Evolutionary conservation across 2,329 filamentous ascomycete genomes (phyloP).

Genomic region (Lomentospora prolificans): DNA sequence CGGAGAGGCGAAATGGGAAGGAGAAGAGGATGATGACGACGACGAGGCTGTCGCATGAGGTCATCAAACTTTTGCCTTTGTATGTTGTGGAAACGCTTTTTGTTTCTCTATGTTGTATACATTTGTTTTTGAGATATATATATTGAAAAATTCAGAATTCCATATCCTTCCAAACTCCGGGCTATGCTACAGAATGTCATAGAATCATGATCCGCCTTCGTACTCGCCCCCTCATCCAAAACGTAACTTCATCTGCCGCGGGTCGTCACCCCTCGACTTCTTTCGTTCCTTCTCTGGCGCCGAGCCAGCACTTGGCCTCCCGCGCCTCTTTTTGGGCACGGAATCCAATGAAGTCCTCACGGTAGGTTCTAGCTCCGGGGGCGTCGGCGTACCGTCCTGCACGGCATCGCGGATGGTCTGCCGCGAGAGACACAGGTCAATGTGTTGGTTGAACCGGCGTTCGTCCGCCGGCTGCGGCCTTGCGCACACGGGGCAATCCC

Average conservation of each 20-base stretch:
- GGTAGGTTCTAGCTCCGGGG: conserved; percentile 20
- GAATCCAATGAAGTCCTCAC: not conserved
- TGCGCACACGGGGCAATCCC: conserved; percentile 85
- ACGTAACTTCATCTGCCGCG: conserved; percentile 41
- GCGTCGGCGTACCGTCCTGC: conserved; percentile 34
- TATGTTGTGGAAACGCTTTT: not conserved
- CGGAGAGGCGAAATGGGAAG: conserved; percentile 18
- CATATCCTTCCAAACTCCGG: not conserved
- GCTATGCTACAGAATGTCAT: not conserved
- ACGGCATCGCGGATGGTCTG: conserved; percentile 79
- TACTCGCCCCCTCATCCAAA: conserved; percentile 29
- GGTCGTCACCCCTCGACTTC: conserved; percentile 26
- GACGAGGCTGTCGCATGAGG: not conserved
- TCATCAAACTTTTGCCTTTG: no score
- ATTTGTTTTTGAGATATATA: not conserved
- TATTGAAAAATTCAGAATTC: not conserved
- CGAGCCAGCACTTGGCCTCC: conserved; percentile 17
- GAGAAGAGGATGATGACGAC: conserved; percentile 18
- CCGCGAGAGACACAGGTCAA: conserved; percentile 81
- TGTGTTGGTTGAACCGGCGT: conserved; percentile 75
- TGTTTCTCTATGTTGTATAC: not conserved
- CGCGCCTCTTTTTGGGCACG: conserved; percentile 25
- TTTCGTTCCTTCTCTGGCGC: conserved; percentile 21
- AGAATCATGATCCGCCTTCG: not conserved
- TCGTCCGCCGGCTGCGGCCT: conserved; percentile 68